Base-by-base conservation (phyloP, 169 alveolate genomes). In the Toxoplasma gondii region DNA sequence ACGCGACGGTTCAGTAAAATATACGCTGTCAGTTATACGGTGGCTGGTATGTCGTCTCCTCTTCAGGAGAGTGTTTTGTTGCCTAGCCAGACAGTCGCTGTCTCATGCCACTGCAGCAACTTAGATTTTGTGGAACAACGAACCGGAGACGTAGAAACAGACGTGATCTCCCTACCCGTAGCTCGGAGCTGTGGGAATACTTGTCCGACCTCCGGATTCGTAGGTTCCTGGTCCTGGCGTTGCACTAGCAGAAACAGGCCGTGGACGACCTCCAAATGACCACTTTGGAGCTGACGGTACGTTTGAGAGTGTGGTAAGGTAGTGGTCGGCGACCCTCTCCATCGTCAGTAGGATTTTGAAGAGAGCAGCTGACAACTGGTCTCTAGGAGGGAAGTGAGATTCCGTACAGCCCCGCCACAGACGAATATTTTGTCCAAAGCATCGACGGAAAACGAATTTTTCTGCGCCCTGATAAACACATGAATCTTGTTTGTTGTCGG, bases 211-310 rank as follows among this genome's bases (percentile, higher is more conserved):
- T 45, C 58, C 27, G 67, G 90, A 10, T 24, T 82, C 90, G 69
- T 82, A 82, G 41, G 90, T 67, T 82, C 90, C 90, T 31, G 93
- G 93, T 49, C 49, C 74, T 36, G 93, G 88, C 22, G 87, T 31
- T 49, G 87, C 88, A 36, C 81, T 24, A 22, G 84, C 93, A 1
- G 86, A 54, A 34, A 82, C 41, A 34, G 70, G 80, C 34, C 64
- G 69, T 27, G 70, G 88, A 27, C 93, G 93, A 12, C 93, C 93
- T 49, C 93, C 93, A 49, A 90, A 90, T 12, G 80, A 43, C 93
- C 93, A 90, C 34, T 90, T 90, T n/a, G 93, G 93, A 29, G 86
- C 88, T 0, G 93, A 82, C n/a, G 80, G 88, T 44, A 90, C 93
- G 44, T 49, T 90, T 31, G 93, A 90, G 49, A 90, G 93, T 22